Percentiles rank a stretch among this genome's conserved stretches.
Conservation (phyloP, 345 rosid species). For the Hibiscus trionum region DNA sequence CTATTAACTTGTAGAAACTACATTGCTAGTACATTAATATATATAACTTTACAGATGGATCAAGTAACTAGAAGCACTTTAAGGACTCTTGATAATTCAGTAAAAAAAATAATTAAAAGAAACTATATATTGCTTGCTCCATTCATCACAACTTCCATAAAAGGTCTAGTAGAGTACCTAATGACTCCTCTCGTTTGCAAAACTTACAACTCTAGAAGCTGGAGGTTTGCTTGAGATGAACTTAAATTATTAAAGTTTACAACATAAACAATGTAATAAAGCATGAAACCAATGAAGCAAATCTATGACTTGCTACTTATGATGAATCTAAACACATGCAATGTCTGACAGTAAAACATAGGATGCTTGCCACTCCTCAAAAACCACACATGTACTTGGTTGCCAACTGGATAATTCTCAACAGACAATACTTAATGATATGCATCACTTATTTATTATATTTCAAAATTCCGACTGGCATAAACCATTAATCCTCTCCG, state of each 20-base stretch:
- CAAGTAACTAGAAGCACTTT: neutral
- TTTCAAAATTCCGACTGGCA: neutral
- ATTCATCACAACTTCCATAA: neutral
- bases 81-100: neutral
- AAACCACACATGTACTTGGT: too few relatives aligned
- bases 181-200: neutral
- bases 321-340: too few relatives aligned
- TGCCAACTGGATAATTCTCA: too few relatives aligned
- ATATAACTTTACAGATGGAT: neutral
- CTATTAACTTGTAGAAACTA: neutral
- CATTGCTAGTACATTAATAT: neutral
- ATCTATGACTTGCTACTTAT: too few relatives aligned
- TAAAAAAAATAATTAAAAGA: neutral
- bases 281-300: too few relatives aligned
- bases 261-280: too few relatives aligned
- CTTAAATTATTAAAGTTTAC: too few relatives aligned
- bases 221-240: neutral
- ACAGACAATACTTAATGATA: neutral
- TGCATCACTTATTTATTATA: neutral
- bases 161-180: neutral
- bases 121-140: neutral
- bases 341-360: too few relatives aligned
- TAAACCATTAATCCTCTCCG: neutral
- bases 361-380: too few relatives aligned
- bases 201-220: neutral